phyloP scores from a whole-genome alignment of 2,329 filamentous ascomycete genomes.

The Lasiodiplodia sp. region DNA sequence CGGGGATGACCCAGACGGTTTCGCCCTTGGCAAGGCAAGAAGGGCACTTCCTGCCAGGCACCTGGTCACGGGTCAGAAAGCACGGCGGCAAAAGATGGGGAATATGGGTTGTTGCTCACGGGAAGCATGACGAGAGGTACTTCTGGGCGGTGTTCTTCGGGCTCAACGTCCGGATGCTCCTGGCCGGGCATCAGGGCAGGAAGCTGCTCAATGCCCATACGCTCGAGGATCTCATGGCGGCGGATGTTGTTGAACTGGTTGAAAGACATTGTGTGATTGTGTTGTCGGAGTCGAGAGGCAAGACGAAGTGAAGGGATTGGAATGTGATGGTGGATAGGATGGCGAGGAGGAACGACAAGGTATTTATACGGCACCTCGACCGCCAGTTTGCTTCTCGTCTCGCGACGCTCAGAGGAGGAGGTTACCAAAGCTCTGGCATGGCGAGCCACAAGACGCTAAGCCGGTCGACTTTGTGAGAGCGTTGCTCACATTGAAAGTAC shows the following conservation, averaged over 20 bases:
- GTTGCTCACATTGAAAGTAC: constrained; percentile 25
- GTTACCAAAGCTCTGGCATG: constrained; percentile 50
- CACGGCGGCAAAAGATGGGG: neutral
- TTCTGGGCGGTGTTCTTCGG: constrained; percentile 30
- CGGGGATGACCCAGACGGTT: constrained; percentile 50
- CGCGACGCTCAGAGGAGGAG: constrained; percentile 3
- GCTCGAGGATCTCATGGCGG: constrained; percentile 30
- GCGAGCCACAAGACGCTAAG: constrained; percentile 50
- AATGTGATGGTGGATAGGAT: constrained; percentile 10
- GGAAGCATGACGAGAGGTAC: constrained; percentile 46
- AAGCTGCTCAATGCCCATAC: constrained; percentile 31
- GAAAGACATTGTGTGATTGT: constrained; percentile 30
- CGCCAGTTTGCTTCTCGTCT: constrained; percentile 15
- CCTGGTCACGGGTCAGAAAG: constrained; percentile 36
- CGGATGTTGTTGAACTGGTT: constrained; percentile 30
- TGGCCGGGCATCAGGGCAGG: constrained; percentile 26
- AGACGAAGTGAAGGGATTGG: constrained; percentile 1
- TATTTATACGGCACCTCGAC: constrained; percentile 27
- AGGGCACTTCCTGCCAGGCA: constrained; percentile 49
- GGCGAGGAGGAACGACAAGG: constrained; percentile 16
- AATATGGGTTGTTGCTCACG: constrained; percentile 34
- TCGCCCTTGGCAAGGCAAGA: constrained; percentile 49
- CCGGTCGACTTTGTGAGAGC: constrained; percentile 17
- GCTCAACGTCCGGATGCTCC: constrained; percentile 18
- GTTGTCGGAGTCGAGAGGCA: neutral